These are phyloP conservation scores for Stachybotrys chlorohalonatus DNA, from an alignment of 2,329 filamentous ascomycete genomes.

Conservation along the genomic window DNA sequence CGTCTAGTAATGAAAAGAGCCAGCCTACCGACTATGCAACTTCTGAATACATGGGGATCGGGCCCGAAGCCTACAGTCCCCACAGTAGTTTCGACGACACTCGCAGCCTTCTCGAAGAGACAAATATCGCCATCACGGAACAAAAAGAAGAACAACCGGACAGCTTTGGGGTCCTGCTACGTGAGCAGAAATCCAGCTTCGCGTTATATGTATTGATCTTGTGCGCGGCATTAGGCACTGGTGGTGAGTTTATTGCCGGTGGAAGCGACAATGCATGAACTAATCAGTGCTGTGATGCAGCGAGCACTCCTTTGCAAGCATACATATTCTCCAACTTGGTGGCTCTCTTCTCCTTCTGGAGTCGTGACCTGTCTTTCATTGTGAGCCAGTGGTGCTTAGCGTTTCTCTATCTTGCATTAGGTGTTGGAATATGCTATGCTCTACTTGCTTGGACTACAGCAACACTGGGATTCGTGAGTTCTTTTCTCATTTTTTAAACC, in stretches of 20 bases:
- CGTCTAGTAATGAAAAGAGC: neutral
- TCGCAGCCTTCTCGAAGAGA: neutral
- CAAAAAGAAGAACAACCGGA: neutral
- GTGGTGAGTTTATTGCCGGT: neutral
- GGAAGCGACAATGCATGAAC: neutral
- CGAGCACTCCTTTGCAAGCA: neutral
- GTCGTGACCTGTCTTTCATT: neutral
- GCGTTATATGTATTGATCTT: neutral
- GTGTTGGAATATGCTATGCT: neutral
- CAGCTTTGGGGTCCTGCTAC: neutral
- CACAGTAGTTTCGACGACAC: neutral
- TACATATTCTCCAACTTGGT: neutral
- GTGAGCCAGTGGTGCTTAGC: neutral
- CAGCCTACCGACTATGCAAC: neutral
- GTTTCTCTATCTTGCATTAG: neutral
- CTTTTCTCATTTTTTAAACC: neutral
- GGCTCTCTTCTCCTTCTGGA: neutral
- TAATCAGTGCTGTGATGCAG: neutral
- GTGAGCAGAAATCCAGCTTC: neutral
- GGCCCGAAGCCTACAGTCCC: neutral
- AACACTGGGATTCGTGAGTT: neutral
- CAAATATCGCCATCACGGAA: neutral
- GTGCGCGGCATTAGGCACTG: neutral
- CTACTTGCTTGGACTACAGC: neutral
- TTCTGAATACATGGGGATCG: neutral